A percentile compares a stretch with the other conserved stretches of the same genome.
Conservation (phyloP, 2,329 filamentous ascomycete genomes). For the Myriosclerotinia scirpicola region DNA sequence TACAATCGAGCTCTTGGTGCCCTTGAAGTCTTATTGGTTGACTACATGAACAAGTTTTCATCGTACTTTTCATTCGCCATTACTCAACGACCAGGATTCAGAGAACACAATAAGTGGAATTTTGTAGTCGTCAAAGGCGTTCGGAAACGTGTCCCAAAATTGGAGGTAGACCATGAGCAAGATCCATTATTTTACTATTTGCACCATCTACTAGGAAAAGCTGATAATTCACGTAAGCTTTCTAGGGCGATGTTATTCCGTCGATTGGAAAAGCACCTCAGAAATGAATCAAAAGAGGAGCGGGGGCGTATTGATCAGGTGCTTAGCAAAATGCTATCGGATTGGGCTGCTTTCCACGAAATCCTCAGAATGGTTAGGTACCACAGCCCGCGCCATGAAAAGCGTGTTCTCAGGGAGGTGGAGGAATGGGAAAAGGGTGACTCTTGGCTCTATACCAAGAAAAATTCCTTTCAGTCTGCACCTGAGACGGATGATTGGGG, state of each 20-base stretch:
- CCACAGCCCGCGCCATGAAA: conserved; percentile 4
- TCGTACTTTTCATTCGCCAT: neutral
- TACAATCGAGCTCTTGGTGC: neutral
- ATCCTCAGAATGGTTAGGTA: conserved; percentile 3
- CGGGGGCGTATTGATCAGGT: conserved; percentile 18
- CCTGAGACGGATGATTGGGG: neutral
- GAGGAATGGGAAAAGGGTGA: neutral
- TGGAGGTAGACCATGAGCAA: too few species aligned
- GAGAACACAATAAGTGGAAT: neutral
- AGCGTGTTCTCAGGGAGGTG: neutral
- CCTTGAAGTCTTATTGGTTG: conserved; percentile 8
- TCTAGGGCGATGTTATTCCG: conserved; percentile 10
- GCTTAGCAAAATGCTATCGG: conserved; percentile 11
- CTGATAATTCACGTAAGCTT: neutral
- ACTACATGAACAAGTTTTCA: neutral
- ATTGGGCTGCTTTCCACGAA: conserved; percentile 21
- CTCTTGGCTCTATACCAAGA: neutral
- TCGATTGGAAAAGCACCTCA: conserved; percentile 18
- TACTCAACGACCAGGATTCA: neutral
- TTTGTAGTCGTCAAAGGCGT: too few species aligned
- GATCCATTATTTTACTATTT: neutral
- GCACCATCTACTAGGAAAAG: neutral
- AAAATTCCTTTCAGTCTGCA: neutral
- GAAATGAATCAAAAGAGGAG: neutral
- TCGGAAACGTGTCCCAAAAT: too few species aligned